A percentile compares a stretch with the other conserved stretches of the same genome.
Evolutionary conservation across 2,329 filamentous ascomycete genomes (phyloP).

Genomic region (Pseudogymnoascus sp.): DNA sequence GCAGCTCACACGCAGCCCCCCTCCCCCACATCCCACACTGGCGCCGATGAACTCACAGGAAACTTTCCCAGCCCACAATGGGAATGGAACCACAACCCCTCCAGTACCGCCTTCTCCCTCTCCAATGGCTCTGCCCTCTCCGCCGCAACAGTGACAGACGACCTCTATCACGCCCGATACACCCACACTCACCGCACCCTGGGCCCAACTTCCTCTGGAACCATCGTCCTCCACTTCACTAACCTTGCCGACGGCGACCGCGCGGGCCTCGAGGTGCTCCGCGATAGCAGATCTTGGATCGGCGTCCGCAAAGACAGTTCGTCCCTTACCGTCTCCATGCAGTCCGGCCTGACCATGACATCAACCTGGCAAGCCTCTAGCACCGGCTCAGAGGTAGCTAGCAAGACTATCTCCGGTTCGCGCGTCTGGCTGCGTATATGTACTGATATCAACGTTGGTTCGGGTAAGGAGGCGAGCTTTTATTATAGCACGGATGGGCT

Average conservation of each 20-base stretch:
- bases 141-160: conserved; percentile 43
- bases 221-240: conserved; percentile 40
- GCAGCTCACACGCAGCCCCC: conserved; percentile 35
- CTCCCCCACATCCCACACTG: conserved; percentile 25
- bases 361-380: conserved; percentile 27
- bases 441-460: conserved; percentile 28
- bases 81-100: conserved; percentile 58
- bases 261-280: conserved; percentile 43
- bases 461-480: conserved; percentile 27
- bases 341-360: conserved; percentile 27
- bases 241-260: conserved; percentile 44
- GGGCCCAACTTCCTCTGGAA: conserved; percentile 38
- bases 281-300: conserved; percentile 45
- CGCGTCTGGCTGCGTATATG: conserved; percentile 33
- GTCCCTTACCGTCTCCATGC: conserved; percentile 23
- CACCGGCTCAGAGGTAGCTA: conserved; percentile 25
- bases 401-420: conserved; percentile 12
- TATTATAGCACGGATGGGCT: conserved; percentile 38
- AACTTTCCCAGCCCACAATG: conserved; percentile 36
- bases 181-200: conserved; percentile 40
- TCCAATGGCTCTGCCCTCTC: conserved; percentile 37
- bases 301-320: conserved; percentile 36
- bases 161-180: conserved; percentile 40
- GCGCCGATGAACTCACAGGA: conserved; percentile 40
- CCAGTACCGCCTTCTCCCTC: conserved; percentile 37